These are phyloP conservation scores for Microglena sp. DNA, from an alignment of 139 green algal species.

Conservation along the genomic window DNA sequence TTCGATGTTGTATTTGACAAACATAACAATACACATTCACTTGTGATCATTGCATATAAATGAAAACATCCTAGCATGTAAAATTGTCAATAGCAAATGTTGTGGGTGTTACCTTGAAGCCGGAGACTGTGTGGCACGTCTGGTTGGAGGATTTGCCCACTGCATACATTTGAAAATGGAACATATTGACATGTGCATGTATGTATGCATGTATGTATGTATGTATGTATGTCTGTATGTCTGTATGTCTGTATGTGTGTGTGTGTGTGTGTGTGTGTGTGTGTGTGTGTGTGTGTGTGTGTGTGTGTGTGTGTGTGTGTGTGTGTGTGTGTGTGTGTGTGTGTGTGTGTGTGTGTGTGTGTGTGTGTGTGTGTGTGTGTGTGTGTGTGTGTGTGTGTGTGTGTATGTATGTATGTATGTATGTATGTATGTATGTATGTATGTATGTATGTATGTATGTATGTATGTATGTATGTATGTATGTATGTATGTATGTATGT, in stretches of 20 bases:
- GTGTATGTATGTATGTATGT: too few relatives aligned
- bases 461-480: background rate
- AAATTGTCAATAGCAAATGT: too few relatives aligned
- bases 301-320: conserved; percentile 5
- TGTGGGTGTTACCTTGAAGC: too few relatives aligned
- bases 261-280: conserved; percentile 5
- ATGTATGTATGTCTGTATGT: too few relatives aligned
- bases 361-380: background rate
- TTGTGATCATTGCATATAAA: too few relatives aligned
- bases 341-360: conserved; percentile 1
- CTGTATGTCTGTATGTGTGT: conserved; percentile 2
- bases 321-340: conserved; percentile 7
- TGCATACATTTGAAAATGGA: too few relatives aligned
- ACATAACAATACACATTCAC: too few relatives aligned
- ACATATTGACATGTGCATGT: too few relatives aligned
- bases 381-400: conserved; percentile 2
- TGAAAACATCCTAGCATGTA: too few relatives aligned
- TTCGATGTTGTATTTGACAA: too few relatives aligned
- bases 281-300: conserved; percentile 1
- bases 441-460: background rate
- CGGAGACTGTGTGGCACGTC: too few relatives aligned
- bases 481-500: background rate
- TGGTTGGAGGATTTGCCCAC: too few relatives aligned
- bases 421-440: background rate
- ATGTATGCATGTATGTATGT: background rate